These are phyloP conservation scores for Eugenia klotzschiana DNA, from an alignment of 441 rosid genomes.

Conservation along the genomic window DNA sequence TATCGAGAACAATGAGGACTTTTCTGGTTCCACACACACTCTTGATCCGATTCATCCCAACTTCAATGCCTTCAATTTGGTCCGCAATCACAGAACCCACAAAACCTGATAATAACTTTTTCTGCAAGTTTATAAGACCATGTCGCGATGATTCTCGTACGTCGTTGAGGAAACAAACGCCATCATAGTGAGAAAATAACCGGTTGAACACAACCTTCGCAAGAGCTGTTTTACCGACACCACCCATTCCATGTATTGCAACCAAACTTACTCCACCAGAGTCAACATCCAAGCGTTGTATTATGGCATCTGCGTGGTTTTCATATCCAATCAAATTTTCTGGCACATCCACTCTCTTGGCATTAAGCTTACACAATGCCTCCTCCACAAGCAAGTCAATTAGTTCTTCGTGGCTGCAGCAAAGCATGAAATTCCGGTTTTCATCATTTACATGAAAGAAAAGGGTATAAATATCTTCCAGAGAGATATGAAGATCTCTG, in stretches of 20 bases:
- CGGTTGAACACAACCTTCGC: background rate
- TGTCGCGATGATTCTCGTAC: background rate
- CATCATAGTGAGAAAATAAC: background rate
- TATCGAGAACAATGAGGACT: background rate
- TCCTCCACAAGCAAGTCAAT: background rate
- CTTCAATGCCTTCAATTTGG: background rate
- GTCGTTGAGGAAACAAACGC: background rate
- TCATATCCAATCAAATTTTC: background rate
- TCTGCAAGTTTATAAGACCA: background rate
- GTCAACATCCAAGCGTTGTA: background rate
- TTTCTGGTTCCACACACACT: rapidly evolving
- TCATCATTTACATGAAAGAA: background rate
- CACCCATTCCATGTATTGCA: background rate
- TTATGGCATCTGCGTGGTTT: rapidly evolving
- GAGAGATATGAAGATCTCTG: rapidly evolving
- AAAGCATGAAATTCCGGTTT: background rate
- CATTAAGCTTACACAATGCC: background rate
- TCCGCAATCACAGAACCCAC: rapidly evolving
- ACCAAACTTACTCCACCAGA: background rate
- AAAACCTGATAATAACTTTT: background rate
- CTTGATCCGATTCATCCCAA: background rate
- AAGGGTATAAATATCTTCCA: rapidly evolving
- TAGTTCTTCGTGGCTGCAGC: background rate
- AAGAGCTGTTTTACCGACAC: background rate
- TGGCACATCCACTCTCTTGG: rapidly evolving